These are phyloP conservation scores for Datisca glomerata DNA, from an alignment of 306 rosid species.

Conservation along the genomic window DNA sequence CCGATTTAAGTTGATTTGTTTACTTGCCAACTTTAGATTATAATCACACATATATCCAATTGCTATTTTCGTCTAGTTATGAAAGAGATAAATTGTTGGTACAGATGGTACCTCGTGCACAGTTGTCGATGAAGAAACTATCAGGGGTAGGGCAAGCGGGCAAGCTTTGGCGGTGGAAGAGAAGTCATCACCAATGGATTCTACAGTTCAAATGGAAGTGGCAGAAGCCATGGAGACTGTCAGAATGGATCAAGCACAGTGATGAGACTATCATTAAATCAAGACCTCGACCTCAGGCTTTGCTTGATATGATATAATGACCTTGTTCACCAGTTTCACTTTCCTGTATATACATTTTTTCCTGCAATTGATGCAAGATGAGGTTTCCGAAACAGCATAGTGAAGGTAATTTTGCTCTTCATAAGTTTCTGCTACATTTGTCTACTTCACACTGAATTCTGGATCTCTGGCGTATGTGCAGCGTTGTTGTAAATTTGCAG, in stretches of 20 bases:
- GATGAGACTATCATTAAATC: conserved; percentile 82
- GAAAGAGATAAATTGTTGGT: conserved; percentile 15
- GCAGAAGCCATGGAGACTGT: conserved; percentile 99
- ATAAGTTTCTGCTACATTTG: no score
- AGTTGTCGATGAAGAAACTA: conserved; percentile 68
- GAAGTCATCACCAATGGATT: conserved; percentile 98
- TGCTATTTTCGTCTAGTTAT: conserved; percentile 14
- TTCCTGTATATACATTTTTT: no score
- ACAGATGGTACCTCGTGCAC: conserved; percentile 90
- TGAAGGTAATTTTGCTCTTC: no score
- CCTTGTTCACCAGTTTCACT: no score
- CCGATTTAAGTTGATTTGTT: no score
- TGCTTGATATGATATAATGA: conserved; percentile 32
- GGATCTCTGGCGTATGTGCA: no score
- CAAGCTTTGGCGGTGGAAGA: conserved; percentile 97
- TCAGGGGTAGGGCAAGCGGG: conserved; percentile 77
- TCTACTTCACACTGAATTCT: no score
- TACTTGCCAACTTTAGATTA: no score
- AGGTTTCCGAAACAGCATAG: no score
- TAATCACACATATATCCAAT: no score
- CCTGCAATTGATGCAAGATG: no score
- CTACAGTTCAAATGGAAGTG: conserved; percentile 96
- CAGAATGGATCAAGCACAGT: conserved; percentile 84
- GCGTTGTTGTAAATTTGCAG: no score
- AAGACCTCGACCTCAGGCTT: conserved; percentile 66